Conservation (phyloP, 2,329 filamentous ascomycete genomes). For the Monosporascus sp. region DNA sequence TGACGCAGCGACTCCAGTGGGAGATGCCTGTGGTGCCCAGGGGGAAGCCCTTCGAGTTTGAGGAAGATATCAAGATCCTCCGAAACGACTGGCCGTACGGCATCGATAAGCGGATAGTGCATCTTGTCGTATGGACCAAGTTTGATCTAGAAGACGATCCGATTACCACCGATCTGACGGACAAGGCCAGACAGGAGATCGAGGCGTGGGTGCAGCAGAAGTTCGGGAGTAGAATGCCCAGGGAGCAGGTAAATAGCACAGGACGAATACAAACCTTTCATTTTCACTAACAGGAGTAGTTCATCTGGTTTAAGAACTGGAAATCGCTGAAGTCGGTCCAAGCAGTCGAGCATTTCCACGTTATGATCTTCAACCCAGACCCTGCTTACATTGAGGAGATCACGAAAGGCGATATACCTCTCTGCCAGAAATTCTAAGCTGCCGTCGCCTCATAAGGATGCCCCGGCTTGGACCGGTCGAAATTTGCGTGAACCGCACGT, state of each 20-base stretch:
- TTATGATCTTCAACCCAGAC: conserved; percentile 80
- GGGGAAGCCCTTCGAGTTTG: conserved; percentile 36
- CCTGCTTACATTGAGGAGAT: conserved; percentile 61
- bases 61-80: conserved; percentile 64
- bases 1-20: conserved; percentile 69
- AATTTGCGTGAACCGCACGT: too few species aligned
- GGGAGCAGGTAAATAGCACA: conserved; percentile 41
- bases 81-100: conserved; percentile 96
- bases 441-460: too few species aligned
- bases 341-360: conserved; percentile 88
- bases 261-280: conserved; percentile 17
- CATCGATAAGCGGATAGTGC: conserved; percentile 69
- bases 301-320: conserved; percentile 88
- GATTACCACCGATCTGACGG: conserved; percentile 60
- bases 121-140: conserved; percentile 91
- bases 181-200: conserved; percentile 57
- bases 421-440: conserved; percentile 40
- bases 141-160: conserved; percentile 69
- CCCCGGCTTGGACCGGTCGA: too few species aligned
- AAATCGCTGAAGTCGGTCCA: conserved; percentile 75
- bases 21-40: conserved; percentile 30
- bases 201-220: conserved; percentile 62
- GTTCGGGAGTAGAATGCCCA: conserved; percentile 52
- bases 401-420: conserved; percentile 68
- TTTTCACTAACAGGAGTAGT: conserved; percentile 17